Evolutionary conservation across 2,329 filamentous ascomycete species (phyloP).

Genomic region (Claviceps sp.): DNA sequence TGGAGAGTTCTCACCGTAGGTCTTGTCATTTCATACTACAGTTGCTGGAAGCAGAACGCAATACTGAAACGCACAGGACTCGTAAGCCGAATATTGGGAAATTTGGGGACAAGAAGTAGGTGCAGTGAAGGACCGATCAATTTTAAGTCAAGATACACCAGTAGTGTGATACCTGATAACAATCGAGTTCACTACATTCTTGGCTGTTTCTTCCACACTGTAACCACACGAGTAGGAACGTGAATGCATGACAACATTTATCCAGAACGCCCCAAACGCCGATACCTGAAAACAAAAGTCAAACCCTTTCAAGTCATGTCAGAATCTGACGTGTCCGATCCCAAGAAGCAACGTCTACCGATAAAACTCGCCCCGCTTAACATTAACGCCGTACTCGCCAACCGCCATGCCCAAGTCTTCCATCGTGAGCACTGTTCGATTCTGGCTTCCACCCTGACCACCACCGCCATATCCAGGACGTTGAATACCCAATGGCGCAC

Average conservation of each 20-base stretch:
- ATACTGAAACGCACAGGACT: constrained; percentile 27
- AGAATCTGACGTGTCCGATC: background rate
- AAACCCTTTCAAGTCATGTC: background rate
- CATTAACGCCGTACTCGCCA: constrained; percentile 92
- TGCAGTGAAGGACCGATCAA: background rate
- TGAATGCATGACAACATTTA: background rate
- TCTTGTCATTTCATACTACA: constrained; percentile 12
- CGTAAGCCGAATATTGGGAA: constrained; percentile 47
- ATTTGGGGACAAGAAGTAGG: constrained; percentile 33
- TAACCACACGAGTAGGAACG: background rate
- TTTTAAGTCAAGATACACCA: background rate
- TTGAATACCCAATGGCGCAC: constrained; percentile 57
- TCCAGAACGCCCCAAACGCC: background rate
- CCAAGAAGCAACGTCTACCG: constrained; percentile 31
- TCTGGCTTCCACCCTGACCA: constrained; percentile 76
- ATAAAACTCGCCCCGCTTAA: constrained; percentile 96
- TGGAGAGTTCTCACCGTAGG: constrained; percentile 81
- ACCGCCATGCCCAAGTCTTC: constrained; percentile 98
- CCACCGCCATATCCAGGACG: constrained; percentile 74
- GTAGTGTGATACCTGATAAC: background rate
- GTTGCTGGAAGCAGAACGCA: background rate
- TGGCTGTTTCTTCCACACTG: background rate
- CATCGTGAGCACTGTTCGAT: constrained; percentile 92
- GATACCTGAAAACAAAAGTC: background rate
- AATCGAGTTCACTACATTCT: background rate